Evolutionary conservation across 2,329 filamentous ascomycete genomes (phyloP), one percentile per base, ranked within the genome.

Genomic region (Xylaria arbuscula): DNA sequence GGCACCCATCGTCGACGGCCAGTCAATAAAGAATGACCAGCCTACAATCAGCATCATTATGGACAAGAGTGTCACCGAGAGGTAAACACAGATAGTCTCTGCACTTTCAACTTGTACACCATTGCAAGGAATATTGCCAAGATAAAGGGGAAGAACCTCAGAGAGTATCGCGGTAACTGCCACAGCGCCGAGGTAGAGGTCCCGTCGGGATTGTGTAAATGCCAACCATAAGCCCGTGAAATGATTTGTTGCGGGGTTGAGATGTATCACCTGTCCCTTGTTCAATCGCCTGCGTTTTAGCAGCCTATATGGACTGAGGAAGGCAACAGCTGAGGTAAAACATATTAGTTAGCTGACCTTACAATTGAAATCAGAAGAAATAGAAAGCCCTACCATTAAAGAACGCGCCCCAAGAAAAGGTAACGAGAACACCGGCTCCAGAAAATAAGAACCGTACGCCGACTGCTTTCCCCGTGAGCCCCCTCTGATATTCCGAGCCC

Each of bases 61-160:
- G 1, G 74, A 77, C 8, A 87, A 66, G 3, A 84, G 75, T 0
- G 79, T 70, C 1, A 81, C 77, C 0, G 79, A 78, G 10, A 85
- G 67, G 34, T 80, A 80, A 0, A 82, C 78, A 68, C 82, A 86
- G 6, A 81, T 75, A 0, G 76, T 76, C 56, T 83, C 81, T 0
- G 83, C 79, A 17, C 73, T 73, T 40, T 77, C 75, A 0, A 80
- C 80, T 60, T 83, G 81, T 0, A 81, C 80, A 1, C 81, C 78
- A 61, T 80, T 83, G 74, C 83, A 85, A 0, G 84, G 82, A 1
- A 86, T 79, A 68, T 85, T 86, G 71, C 83, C 79, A 2, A 87
- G 79, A 1, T 84, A 77, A 22, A 86, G 77, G 1, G 84, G 85
- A n/a, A 87, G 80, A 56, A 85, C 81, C 57, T 87, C 84, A 24